Evolutionary conservation across 495 filamentous ascomycete species (phyloP), one percentile per base, ranked within the genome.

Genomic region (Lophium mytilinum): DNA sequence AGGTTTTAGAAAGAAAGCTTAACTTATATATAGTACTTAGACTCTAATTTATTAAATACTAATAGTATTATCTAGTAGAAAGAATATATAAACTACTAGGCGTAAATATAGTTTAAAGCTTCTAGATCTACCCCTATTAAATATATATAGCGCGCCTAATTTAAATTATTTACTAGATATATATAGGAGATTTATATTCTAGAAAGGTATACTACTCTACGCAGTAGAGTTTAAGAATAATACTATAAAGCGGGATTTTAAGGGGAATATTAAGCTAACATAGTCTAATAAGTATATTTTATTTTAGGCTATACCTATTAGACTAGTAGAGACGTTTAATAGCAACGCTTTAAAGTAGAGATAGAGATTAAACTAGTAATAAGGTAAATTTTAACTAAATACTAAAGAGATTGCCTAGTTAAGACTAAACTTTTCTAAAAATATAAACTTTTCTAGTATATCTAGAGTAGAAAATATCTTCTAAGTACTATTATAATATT

Each of bases 101-200:
- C n/a, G n/a, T n/a, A n/a, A n/a, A n/a, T n/a, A n/a, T n/a, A n/a
- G n/a, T n/a, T n/a, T n/a, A n/a, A 62, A 55, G 50, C 62, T 56
- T 66, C 66, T 53, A 64, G 65, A 60, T 50, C 58, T 8, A 19
- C 42, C 51, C 52, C 52, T 18, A 19, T 58, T 96, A 55, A 82
- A 78, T n/a, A 70, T 98, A 10, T 85, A 91, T 65, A 90, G 90
- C 9, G 78, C 84, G 6, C 76, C 78, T 53, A 96, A 96, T 68
- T 64, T 96, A 42, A 77, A 80, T 24, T 86, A 96, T 63, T 79
- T 80, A 0, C 66, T 98, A 37, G 91, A 89, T 35, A 87, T 88
- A 0, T 82, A 86, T n/a, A 79, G 93, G 39, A 72, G 82, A 34
- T 97, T 95, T 69, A 78, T 98, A n/a, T 92, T 97, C 66, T 77